Evolutionary conservation across 1,139 yeast genomes (phyloP).

Genomic region (Protomyces gravidus): DNA sequence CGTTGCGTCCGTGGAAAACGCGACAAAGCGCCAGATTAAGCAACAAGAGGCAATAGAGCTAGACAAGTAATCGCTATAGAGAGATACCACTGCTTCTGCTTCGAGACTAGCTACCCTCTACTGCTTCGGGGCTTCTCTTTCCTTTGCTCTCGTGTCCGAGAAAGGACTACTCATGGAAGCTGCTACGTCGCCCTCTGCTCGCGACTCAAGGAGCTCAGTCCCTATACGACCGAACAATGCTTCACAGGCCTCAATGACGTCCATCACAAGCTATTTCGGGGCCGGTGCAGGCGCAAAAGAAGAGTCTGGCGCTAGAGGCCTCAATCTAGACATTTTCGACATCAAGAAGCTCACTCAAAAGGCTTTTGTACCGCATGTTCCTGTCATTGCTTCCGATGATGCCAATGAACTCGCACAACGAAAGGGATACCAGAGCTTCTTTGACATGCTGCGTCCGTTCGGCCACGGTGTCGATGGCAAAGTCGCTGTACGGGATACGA

Average conservation of each 20-base stretch:
- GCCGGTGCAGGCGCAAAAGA: not conserved
- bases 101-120: too few species aligned
- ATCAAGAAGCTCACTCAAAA: conserved; percentile 31
- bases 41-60: too few species aligned
- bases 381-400: conserved; percentile 52
- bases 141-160: too few species aligned
- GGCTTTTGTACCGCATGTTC: conserved; percentile 53
- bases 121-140: too few species aligned
- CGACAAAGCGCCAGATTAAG: too few species aligned
- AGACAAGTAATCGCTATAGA: too few species aligned
- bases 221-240: not conserved
- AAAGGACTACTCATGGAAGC: too few species aligned
- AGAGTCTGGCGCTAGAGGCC: not conserved
- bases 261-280: conserved; percentile 23
- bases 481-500: conserved; percentile 46
- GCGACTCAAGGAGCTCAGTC: not conserved
- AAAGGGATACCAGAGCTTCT: conserved; percentile 43
- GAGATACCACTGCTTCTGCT: too few species aligned
- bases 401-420: conserved; percentile 50
- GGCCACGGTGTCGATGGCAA: conserved; percentile 45
- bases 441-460: conserved; percentile 45
- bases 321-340: not conserved
- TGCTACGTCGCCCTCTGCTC: too few species aligned
- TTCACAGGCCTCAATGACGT: conserved; percentile 14
- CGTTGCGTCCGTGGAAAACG: too few species aligned